These are phyloP conservation scores for Picochlorum sp. DNA, from an alignment of 139 green algal genomes.

Conservation along the genomic window DNA sequence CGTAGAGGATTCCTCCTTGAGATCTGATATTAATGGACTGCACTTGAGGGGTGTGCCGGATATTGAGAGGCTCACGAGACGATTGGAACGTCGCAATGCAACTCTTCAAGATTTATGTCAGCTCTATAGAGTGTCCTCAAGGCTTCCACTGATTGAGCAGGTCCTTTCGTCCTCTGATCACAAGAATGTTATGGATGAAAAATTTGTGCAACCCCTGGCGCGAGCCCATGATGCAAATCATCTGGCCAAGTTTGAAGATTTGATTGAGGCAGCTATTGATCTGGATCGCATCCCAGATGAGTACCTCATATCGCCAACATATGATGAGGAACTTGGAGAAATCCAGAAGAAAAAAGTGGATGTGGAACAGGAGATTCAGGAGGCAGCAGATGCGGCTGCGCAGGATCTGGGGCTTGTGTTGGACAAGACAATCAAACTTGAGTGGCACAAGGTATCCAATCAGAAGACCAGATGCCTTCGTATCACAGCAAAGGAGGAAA, in stretches of 20 bases:
- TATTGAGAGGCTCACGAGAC: constrained; percentile 75
- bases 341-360: constrained; percentile 44
- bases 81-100: constrained; percentile 63
- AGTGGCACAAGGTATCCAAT: constrained; percentile 75
- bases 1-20: constrained; percentile 50
- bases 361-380: constrained; percentile 49
- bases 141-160: constrained; percentile 65
- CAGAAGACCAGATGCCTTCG: constrained; percentile 69
- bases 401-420: constrained; percentile 71
- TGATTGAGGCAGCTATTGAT: constrained; percentile 89
- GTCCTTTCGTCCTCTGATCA: constrained; percentile 53
- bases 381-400: constrained; percentile 28
- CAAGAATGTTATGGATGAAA: constrained; percentile 34
- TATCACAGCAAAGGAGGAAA: constrained; percentile 91
- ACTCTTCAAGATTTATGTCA: constrained; percentile 81
- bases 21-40: constrained; percentile 56
- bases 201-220: constrained; percentile 56
- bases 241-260: constrained; percentile 89
- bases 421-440: constrained; percentile 84
- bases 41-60: constrained; percentile 82
- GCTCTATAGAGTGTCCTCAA: constrained; percentile 78
- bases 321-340: constrained; percentile 53
- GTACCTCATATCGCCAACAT: constrained; percentile 80
- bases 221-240: constrained; percentile 61
- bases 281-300: constrained; percentile 86